These are phyloP conservation scores for Geotrichum phurueaensis DNA, from an alignment of 1,139 yeast genomes.

Conservation along the genomic window DNA sequence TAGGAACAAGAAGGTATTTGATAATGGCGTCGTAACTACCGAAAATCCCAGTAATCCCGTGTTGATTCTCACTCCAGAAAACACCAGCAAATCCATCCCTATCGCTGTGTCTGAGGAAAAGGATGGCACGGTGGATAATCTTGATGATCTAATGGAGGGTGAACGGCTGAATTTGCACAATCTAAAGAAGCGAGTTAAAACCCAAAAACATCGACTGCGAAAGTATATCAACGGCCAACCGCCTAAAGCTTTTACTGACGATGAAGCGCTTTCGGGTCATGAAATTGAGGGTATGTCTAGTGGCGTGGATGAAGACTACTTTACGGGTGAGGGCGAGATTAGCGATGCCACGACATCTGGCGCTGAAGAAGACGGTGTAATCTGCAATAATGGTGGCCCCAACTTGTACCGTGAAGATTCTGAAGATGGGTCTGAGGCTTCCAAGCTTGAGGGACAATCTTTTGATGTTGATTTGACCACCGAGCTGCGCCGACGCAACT, in stretches of 20 bases:
- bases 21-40: background rate
- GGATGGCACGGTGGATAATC: background rate
- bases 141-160: slow-evolving; percentile 4
- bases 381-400: background rate
- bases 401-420: background rate
- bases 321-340: slow-evolving; percentile 1
- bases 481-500: slow-evolving; percentile 10
- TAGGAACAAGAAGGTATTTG: slow-evolving; percentile 14
- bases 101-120: background rate
- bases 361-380: slow-evolving; percentile 1
- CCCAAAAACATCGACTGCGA: slow-evolving; percentile 2
- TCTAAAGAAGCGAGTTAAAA: background rate
- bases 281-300: slow-evolving; percentile 7
- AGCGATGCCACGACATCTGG: slow-evolving; percentile 9
- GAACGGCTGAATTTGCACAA: background rate
- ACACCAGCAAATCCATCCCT: background rate
- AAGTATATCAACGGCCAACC: slow-evolving; percentile 11
- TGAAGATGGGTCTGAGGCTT: background rate
- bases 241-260: background rate
- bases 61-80: background rate
- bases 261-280: background rate
- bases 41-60: background rate
- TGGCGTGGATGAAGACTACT: slow-evolving; percentile 1
- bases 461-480: slow-evolving; percentile 9
- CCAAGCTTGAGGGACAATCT: background rate